Evolutionary conservation across 2,329 filamentous ascomycete genomes (phyloP).

Genomic region (Aspergillus sp.): DNA sequence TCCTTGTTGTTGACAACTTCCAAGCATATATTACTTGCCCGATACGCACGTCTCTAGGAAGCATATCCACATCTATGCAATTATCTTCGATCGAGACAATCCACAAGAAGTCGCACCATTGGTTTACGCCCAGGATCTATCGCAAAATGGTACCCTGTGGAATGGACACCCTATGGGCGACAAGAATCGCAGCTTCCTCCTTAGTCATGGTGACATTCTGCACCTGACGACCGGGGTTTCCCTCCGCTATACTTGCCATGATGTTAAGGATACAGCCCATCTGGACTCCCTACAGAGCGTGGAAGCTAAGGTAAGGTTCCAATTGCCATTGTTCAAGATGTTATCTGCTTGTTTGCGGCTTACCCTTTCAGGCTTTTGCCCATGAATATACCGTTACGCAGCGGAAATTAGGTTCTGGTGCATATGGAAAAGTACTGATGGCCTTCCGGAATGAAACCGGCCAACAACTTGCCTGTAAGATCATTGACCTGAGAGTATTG

Average conservation of each 20-base stretch:
- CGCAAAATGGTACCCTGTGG: constrained; percentile 42
- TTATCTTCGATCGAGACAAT: constrained; percentile 42
- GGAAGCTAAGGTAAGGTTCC: constrained; percentile 34
- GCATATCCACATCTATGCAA: constrained; percentile 45
- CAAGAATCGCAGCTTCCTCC: constrained; percentile 34
- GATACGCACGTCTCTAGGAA: constrained; percentile 39
- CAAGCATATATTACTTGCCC: constrained; percentile 34
- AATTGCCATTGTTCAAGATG: not conserved
- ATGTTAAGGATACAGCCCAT: constrained; percentile 2
- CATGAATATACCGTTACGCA: constrained; percentile 38
- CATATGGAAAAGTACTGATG: constrained; percentile 45
- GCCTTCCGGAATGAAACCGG: constrained; percentile 33
- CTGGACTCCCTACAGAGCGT: constrained; percentile 29
- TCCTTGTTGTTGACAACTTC: constrained; percentile 3
- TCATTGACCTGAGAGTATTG: constrained; percentile 39
- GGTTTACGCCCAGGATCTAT: constrained; percentile 46
- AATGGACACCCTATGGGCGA: constrained; percentile 37
- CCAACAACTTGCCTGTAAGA: constrained; percentile 47
- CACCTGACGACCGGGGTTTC: constrained; percentile 23
- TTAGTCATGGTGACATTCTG: constrained; percentile 41
- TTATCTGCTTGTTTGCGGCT: not conserved
- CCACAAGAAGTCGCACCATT: constrained; percentile 37
- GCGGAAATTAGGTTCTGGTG: constrained; percentile 43
- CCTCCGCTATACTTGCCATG: constrained; percentile 14
- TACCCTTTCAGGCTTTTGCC: constrained; percentile 28